Conservation (phyloP, 179 eudicot genomes). For the Beta lomatogona region DNA sequence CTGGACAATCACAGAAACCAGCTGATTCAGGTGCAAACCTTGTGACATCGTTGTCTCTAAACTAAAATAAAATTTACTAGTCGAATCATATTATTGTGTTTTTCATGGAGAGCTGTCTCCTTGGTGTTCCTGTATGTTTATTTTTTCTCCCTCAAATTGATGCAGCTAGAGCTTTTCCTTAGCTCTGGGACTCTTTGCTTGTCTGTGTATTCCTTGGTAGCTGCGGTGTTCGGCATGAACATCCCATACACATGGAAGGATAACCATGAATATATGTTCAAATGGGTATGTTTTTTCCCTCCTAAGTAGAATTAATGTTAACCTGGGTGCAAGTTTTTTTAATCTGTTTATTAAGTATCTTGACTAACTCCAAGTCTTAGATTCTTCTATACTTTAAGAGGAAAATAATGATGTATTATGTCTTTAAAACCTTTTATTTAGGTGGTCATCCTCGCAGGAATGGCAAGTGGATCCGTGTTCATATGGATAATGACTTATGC, state of each 20-base stretch:
- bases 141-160: constrained; percentile 1
- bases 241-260: constrained; percentile 74
- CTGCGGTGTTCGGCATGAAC: constrained; percentile 87
- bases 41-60: neutral
- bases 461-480: constrained; percentile 53
- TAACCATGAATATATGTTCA: constrained; percentile 58
- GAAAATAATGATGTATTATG: constrained; percentile 6
- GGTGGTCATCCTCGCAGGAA: constrained; percentile 66
- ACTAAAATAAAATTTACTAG: too few species aligned
- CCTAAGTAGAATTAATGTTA: neutral
- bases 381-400: neutral
- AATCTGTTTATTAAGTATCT: neutral
- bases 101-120: neutral
- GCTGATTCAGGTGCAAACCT: constrained; percentile 64
- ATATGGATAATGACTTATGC: constrained; percentile 62
- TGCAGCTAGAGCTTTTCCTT: constrained; percentile 88
- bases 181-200: constrained; percentile 72
- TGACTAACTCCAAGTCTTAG: neutral
- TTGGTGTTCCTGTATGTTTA: neutral
- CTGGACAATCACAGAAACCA: constrained; percentile 93
- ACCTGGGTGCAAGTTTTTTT: neutral
- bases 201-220: constrained; percentile 76
- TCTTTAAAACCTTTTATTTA: constrained; percentile 6
- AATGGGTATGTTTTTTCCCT: constrained; percentile 55
- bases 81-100: neutral